phyloP scores from a whole-genome alignment of 2,329 filamentous ascomycete genomes.

The Dothiorella sarmentorum region DNA sequence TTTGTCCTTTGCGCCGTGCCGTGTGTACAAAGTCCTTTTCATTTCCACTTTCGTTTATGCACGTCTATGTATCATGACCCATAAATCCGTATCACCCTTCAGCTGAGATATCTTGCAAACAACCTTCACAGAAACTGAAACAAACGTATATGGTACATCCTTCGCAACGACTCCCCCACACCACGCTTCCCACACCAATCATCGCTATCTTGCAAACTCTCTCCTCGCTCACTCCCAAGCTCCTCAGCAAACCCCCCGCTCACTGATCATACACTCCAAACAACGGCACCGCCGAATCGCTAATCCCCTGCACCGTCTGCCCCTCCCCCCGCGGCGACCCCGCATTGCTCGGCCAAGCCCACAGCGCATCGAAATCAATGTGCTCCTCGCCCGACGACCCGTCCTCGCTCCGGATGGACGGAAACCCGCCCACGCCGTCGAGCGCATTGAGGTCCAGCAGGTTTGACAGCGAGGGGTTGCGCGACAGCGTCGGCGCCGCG shows the following conservation, averaged over 20 bases:
- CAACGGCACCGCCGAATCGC: slow-evolving; percentile 33
- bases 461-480: slow-evolving; percentile 29
- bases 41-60: not conserved
- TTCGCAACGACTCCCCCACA: not conserved
- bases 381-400: slow-evolving; percentile 34
- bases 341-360: slow-evolving; percentile 39
- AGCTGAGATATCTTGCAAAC: too few species aligned
- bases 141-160: not conserved
- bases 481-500: not conserved
- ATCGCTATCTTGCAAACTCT: too few species aligned
- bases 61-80: not conserved
- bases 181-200: not conserved
- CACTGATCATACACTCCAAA: slow-evolving; percentile 27
- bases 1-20: too few species aligned
- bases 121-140: not conserved
- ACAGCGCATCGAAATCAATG: slow-evolving; percentile 42
- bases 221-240: too few species aligned
- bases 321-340: slow-evolving; percentile 27
- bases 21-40: not conserved
- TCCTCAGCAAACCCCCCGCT: not conserved
- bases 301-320: slow-evolving; percentile 26
- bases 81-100: too few species aligned
- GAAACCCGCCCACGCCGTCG: slow-evolving; percentile 23
- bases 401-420: slow-evolving; percentile 33
- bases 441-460: slow-evolving; percentile 38